A percentile compares a stretch with the other conserved stretches of the same genome.
Evolutionary conservation across 495 filamentous ascomycete genomes (phyloP).

Genomic region (Pyrenopolyporus hunteri): DNA sequence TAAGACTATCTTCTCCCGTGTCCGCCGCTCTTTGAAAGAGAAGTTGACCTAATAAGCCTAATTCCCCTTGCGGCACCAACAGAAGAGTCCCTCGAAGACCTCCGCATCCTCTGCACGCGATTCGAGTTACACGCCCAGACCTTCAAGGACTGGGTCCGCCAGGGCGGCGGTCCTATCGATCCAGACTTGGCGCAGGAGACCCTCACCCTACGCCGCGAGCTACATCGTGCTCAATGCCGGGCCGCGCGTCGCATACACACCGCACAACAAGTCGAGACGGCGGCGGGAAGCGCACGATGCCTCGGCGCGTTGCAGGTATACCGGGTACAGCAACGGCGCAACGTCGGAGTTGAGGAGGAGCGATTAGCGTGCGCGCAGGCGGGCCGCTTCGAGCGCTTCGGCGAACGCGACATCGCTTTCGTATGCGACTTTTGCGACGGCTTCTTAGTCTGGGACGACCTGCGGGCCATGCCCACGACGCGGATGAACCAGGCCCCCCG

Average conservation of each 20-base stretch:
- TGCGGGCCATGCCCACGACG: slow-evolving; percentile 48
- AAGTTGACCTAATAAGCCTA: slow-evolving; percentile 29
- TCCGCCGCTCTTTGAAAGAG: slow-evolving; percentile 17
- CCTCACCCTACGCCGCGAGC: slow-evolving; percentile 42
- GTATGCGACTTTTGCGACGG: slow-evolving; percentile 59
- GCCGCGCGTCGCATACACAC: slow-evolving; percentile 53
- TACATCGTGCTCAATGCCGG: slow-evolving; percentile 56
- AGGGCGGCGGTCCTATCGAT: slow-evolving; percentile 52
- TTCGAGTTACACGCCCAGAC: slow-evolving; percentile 49
- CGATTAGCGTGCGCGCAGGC: slow-evolving; percentile 49
- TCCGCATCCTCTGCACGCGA: slow-evolving; percentile 45
- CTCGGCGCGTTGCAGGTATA: slow-evolving; percentile 54
- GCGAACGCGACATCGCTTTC: slow-evolving; percentile 52
- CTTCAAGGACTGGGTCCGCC: slow-evolving; percentile 52
- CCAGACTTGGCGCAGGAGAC: slow-evolving; percentile 54
- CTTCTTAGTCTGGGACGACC: slow-evolving; percentile 54
- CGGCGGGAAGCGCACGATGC: slow-evolving; percentile 40
- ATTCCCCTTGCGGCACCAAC: slow-evolving; percentile 12
- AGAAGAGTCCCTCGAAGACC: slow-evolving; percentile 53
- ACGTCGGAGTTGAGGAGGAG: slow-evolving; percentile 40
- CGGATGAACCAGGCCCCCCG: slow-evolving; percentile 23
- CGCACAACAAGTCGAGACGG: slow-evolving; percentile 41
- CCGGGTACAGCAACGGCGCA: slow-evolving; percentile 41
- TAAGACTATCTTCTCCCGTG: too few species aligned
- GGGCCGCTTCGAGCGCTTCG: slow-evolving; percentile 51